Base-by-base conservation (phyloP, 1,284 basidiomycete species). In the Hemileia vastatrix region DNA sequence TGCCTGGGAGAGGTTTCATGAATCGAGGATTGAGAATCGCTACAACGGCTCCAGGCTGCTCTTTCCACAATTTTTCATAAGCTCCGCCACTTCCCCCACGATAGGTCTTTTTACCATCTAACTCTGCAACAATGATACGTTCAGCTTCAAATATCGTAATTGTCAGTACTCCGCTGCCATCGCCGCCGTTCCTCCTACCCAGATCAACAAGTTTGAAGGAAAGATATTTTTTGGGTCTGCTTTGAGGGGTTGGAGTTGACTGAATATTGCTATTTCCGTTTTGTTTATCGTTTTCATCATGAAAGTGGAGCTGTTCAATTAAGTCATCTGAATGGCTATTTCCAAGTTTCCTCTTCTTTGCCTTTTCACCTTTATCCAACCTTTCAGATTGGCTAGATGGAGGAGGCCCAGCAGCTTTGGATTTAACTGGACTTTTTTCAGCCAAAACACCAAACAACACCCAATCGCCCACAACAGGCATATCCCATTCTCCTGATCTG, bases 401-500 rank as follows among this genome's bases (percentile, higher is more conserved):
- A 49, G 40, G 24, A n/a, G 45, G 24, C 33, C 32, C 11, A 43
- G 11, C 15, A 43, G 40, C 23, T 49, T 32, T 5, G 48, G 57
- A 9, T 54, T 62, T 36, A 11, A 24, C 2, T 60, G 52, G n/a
- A 3, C 87, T 85, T 33, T 89, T 83, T 76, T 92, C 88, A 3
- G 88, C 90, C 21, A 94, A 83, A 5, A 92, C 89, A 1, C 87
- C 90, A 57, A 94, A 87, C 6, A 88, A 87, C 50, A 93, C 82
- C 86, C 87, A 97, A 76, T 97, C 94, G 1, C 88, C 88, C 4
- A 84, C 83, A 3, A 97, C 84, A 1, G 93, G 93, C 0, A 98
- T 82, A 55, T 95, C 90, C 76, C 91, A 93, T 13, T 85, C 85
- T 60, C 86, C 83, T 23, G 52, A 62, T n/a, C 32, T 40, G 67